Conservation (phyloP, 2,329 filamentous ascomycete genomes). For the Allantophomopsis cytisporea region DNA sequence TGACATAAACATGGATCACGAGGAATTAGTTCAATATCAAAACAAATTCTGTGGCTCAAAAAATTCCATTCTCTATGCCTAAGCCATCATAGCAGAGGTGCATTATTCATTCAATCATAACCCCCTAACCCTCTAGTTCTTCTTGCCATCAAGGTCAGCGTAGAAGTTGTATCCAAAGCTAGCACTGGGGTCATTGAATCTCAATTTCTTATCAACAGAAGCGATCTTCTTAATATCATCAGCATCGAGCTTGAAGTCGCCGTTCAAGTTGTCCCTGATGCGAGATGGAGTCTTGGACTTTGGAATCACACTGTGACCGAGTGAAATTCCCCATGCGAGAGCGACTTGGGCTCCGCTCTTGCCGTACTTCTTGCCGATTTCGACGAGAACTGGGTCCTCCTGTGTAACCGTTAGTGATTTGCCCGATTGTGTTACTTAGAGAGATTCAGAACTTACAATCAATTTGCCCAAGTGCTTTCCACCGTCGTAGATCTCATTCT, state of each 20-base stretch:
- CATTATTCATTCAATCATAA: no score
- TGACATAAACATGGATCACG: no score
- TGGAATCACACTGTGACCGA: conserved; percentile 46
- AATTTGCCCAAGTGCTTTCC: conserved; percentile 36
- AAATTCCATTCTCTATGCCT: no score
- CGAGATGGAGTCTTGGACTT: conserved; percentile 46
- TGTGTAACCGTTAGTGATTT: conserved; percentile 1
- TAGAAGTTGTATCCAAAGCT: conserved; percentile 46
- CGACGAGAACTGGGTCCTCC: conserved; percentile 39
- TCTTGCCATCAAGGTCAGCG: conserved; percentile 41
- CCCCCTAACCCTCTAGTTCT: conserved; percentile 8
- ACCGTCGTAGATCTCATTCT: conserved; percentile 46
- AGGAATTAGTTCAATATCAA: no score
- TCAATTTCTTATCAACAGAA: conserved; percentile 41
- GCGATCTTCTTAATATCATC: conserved; percentile 40
- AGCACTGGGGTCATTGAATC: conserved; percentile 45
- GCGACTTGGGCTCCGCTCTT: conserved; percentile 43
- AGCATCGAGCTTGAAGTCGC: conserved; percentile 43
- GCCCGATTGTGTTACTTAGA: neutral
- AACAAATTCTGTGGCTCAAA: no score
- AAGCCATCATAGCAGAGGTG: no score
- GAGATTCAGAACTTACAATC: conserved; percentile 9
- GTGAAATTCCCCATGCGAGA: conserved; percentile 42
- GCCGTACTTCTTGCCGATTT: conserved; percentile 38
- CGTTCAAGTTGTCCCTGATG: conserved; percentile 49